phyloP scores from a whole-genome alignment of 176 grass and related monocot species.

The Cenchrus fungigraminus region DNA sequence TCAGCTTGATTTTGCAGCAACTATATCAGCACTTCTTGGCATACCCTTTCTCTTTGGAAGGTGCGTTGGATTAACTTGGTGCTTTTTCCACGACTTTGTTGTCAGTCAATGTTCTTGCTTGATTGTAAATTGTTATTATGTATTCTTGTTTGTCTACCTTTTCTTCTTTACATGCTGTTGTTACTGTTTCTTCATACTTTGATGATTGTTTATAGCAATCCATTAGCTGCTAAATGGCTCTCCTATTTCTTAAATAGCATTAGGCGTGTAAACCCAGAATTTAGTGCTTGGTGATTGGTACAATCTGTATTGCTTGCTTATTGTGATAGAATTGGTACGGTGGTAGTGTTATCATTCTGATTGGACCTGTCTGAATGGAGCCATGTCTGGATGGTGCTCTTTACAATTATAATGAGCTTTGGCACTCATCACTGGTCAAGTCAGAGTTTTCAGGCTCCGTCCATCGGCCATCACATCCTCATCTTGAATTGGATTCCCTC shows the following conservation, averaged over 20 bases:
- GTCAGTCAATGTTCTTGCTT: slow-evolving; percentile 30
- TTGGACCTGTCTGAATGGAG: too few relatives aligned
- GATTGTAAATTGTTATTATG: not conserved
- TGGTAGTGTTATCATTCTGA: too few relatives aligned
- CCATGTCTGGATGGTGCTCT: too few relatives aligned
- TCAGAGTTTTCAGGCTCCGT: too few relatives aligned
- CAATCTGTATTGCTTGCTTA: too few relatives aligned
- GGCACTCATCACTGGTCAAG: too few relatives aligned
- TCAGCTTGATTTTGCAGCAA: slow-evolving; percentile 97
- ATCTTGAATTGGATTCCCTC: too few relatives aligned
- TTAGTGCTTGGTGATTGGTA: not conserved
- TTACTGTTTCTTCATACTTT: not conserved
- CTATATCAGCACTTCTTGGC: slow-evolving; percentile 90
- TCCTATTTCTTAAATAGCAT: slow-evolving; percentile 66
- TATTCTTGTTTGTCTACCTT: slow-evolving; percentile 10
- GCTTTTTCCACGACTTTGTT: slow-evolving; percentile 38
- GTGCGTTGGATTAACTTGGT: slow-evolving; percentile 46
- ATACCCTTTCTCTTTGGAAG: slow-evolving; percentile 99
- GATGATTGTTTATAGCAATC: slow-evolving; percentile 16
- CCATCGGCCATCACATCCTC: too few relatives aligned
- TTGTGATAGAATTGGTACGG: too few relatives aligned
- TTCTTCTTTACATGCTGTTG: slow-evolving; percentile 13
- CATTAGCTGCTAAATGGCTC: slow-evolving; percentile 2
- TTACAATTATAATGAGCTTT: too few relatives aligned
- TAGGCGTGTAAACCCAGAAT: slow-evolving; percentile 83